Evolutionary conservation across 768 basidiomycete genomes (phyloP).

Genomic region (Russula ochroleuca): DNA sequence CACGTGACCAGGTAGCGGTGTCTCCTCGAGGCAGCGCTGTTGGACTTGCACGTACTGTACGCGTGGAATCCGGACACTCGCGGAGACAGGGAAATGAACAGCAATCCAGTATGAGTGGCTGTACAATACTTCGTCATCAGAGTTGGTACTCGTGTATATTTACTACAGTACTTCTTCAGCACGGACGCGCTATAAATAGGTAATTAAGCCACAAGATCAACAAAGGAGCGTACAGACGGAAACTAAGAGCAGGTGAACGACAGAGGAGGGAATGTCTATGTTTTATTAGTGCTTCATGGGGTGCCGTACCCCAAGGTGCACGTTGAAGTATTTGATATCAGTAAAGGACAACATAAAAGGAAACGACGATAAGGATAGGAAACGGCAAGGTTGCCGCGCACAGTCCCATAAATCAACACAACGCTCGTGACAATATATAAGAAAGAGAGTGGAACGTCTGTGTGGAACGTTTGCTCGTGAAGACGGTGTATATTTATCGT

Average conservation of each 20-base stretch:
- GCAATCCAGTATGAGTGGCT: not conserved
- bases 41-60: not conserved
- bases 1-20: not conserved
- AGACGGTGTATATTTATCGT: not conserved
- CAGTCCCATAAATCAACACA: not conserved
- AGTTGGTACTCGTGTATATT: not conserved
- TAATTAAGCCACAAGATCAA: not conserved
- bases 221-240: not conserved
- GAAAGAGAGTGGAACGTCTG: not conserved
- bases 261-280: not conserved
- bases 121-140: not conserved
- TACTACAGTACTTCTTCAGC: not conserved
- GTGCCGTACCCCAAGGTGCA: not conserved
- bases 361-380: not conserved
- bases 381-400: not conserved
- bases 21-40: not conserved
- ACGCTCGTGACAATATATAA: not conserved
- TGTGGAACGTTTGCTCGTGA: not conserved
- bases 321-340: not conserved
- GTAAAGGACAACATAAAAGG: not conserved
- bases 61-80: not conserved
- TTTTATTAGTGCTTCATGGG: not conserved
- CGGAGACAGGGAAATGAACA: not conserved
- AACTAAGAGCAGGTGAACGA: not conserved
- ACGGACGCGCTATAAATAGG: not conserved